A percentile compares a stretch with the other conserved stretches of the same genome.
Evolutionary conservation across 2,329 filamentous ascomycete genomes (phyloP).

Genomic region (Myrmaecium sp.): DNA sequence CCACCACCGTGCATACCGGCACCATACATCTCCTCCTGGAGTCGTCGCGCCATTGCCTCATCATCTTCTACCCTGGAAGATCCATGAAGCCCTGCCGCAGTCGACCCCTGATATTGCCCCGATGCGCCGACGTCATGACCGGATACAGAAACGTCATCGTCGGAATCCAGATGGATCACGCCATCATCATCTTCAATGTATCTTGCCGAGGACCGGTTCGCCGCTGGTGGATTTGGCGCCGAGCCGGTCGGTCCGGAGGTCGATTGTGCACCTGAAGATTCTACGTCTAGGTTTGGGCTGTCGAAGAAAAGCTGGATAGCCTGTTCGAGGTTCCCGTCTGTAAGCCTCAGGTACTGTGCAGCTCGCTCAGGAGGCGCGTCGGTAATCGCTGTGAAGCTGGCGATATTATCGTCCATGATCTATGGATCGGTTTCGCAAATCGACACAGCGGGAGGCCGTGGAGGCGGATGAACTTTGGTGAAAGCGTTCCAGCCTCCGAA

Average conservation of each 20-base stretch:
- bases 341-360: conserved; percentile 65
- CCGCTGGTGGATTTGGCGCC: conserved; percentile 9
- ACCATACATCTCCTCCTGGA: conserved; percentile 84
- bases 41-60: conserved; percentile 73
- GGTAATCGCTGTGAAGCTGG: conserved; percentile 69
- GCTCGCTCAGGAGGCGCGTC: conserved; percentile 57
- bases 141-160: conserved; percentile 32
- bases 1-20: conserved; percentile 24
- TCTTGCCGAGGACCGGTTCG: conserved; percentile 11
- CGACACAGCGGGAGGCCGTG: not conserved
- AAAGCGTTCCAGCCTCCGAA: too few relatives aligned
- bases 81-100: too few relatives aligned
- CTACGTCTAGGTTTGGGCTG: conserved; percentile 54
- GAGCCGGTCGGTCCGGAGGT: conserved; percentile 8
- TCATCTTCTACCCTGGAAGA: conserved; percentile 75
- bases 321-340: conserved; percentile 68
- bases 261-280: conserved; percentile 17
- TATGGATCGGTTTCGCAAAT: too few relatives aligned
- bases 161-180: conserved; percentile 62
- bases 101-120: conserved; percentile 8
- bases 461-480: conserved; percentile 1
- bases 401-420: conserved; percentile 41
- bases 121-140: conserved; percentile 7
- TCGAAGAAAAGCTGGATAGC: conserved; percentile 85
- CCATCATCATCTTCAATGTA: conserved; percentile 36